Evolutionary conservation across 495 filamentous ascomycete genomes (phyloP).

Genomic region (Geoglossum glabrum): DNA sequence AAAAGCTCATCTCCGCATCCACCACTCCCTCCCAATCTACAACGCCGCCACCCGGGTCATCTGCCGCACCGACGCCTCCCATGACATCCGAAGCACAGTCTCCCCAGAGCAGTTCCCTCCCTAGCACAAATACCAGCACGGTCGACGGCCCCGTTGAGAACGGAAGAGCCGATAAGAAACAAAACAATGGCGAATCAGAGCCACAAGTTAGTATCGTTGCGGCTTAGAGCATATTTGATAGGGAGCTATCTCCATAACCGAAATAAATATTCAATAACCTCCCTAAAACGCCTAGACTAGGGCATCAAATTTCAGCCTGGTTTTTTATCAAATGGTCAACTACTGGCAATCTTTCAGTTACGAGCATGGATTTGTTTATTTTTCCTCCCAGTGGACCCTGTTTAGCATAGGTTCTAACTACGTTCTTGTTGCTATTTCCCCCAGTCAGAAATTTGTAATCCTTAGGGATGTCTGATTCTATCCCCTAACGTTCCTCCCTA

Average conservation of each 20-base stretch:
- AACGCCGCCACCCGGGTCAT: conserved; percentile 19
- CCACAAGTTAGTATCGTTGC: background rate
- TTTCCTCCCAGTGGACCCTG: background rate
- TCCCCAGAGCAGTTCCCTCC: conserved; percentile 39
- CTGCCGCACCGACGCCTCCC: conserved; percentile 31
- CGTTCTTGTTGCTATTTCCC: background rate
- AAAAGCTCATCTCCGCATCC: conserved; percentile 18
- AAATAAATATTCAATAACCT: background rate
- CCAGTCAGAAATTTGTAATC: background rate
- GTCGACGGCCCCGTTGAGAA: conserved; percentile 22
- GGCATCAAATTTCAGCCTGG: background rate
- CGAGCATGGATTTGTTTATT: background rate
- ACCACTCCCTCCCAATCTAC: conserved; percentile 15
- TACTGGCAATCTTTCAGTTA: background rate
- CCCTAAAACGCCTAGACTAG: background rate
- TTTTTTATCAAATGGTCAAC: background rate
- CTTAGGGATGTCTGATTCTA: background rate
- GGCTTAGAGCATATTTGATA: background rate
- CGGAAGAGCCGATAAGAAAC: background rate
- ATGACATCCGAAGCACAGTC: conserved; percentile 43
- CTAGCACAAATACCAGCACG: conserved; percentile 35
- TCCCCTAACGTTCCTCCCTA: background rate
- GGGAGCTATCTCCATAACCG: background rate
- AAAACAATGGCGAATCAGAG: background rate
- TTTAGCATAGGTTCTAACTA: conserved; percentile 1